Evolutionary conservation across 2,329 filamentous ascomycete species (phyloP).

Genomic region (Sphaerulina musiva): DNA sequence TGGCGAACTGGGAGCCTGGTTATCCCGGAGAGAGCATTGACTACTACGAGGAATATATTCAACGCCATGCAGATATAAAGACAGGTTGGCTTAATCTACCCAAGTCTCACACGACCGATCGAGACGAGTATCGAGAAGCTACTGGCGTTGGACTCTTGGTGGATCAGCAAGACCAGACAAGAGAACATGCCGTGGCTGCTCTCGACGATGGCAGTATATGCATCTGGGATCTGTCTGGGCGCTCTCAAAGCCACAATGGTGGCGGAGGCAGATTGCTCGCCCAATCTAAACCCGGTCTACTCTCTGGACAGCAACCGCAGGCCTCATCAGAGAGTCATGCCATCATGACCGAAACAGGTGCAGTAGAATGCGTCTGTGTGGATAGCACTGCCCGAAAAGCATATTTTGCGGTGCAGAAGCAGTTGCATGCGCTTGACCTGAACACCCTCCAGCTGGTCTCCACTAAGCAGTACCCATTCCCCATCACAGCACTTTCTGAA

Average conservation of each 20-base stretch:
- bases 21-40: conserved; percentile 65
- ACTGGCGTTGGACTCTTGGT: conserved; percentile 65
- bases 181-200: conserved; percentile 63
- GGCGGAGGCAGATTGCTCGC: conserved; percentile 55
- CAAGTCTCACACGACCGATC: conserved; percentile 34
- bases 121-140: conserved; percentile 53
- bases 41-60: conserved; percentile 87
- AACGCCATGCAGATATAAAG: conserved; percentile 66
- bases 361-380: conserved; percentile 77
- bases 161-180: conserved; percentile 47
- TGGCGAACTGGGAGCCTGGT: conserved; percentile 77
- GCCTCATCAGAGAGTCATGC: conserved; percentile 42
- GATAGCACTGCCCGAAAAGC: conserved; percentile 61
- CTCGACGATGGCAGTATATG: conserved; percentile 83
- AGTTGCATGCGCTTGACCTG: conserved; percentile 76
- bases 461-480: conserved; percentile 67
- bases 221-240: conserved; percentile 59
- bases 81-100: conserved; percentile 72
- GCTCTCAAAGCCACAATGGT: conserved; percentile 16
- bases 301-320: conserved; percentile 53
- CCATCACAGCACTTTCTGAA: conserved; percentile 75
- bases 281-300: conserved; percentile 59
- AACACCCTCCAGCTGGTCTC: conserved; percentile 63
- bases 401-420: conserved; percentile 72
- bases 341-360: conserved; percentile 62